These are phyloP conservation scores for Seiridium cupressi DNA, from an alignment of 2,329 filamentous ascomycete species.

Conservation along the genomic window DNA sequence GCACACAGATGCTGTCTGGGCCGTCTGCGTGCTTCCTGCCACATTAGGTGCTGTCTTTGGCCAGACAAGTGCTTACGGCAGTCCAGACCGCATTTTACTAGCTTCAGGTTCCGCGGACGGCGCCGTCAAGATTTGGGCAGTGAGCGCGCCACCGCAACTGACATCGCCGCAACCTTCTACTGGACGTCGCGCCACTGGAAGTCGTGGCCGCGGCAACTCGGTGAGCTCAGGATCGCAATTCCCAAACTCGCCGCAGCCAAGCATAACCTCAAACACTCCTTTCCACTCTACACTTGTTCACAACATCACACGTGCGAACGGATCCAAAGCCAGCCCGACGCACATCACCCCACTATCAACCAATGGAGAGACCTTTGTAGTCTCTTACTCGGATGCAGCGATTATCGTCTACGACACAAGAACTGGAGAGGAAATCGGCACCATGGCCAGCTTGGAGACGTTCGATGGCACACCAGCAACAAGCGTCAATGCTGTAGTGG, in stretches of 20 bases:
- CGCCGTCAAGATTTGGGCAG: slow-evolving; percentile 88
- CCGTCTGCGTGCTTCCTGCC: slow-evolving; percentile 85
- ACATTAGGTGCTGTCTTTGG: slow-evolving; percentile 81
- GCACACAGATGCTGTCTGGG: slow-evolving; percentile 95
- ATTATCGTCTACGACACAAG: slow-evolving; percentile 91
- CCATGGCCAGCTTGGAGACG: slow-evolving; percentile 91
- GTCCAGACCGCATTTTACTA: slow-evolving; percentile 82
- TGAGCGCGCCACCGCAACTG: slow-evolving; percentile 84
- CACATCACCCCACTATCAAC: slow-evolving; percentile 87
- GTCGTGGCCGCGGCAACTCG: slow-evolving; percentile 79
- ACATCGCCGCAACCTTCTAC: slow-evolving; percentile 71
- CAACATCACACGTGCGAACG: slow-evolving; percentile 71
- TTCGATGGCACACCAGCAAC: slow-evolving; percentile 79
- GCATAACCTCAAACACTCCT: slow-evolving; percentile 77
- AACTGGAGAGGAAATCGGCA: slow-evolving; percentile 85
- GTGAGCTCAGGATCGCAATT: slow-evolving; percentile 94
- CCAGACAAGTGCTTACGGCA: slow-evolving; percentile 70
- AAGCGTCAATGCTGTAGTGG: slow-evolving; percentile 88
- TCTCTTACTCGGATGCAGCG: slow-evolving; percentile 86
- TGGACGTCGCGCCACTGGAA: slow-evolving; percentile 47
- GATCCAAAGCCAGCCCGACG: slow-evolving; percentile 72
- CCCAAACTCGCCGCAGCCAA: slow-evolving; percentile 86
- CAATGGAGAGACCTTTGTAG: slow-evolving; percentile 85
- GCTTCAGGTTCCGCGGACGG: slow-evolving; percentile 91
- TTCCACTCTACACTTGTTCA: slow-evolving; percentile 89